Evolutionary conservation across 139 green algal genomes (phyloP), one percentile per base, ranked within the genome.

Genomic region (Tetraselmis striata): DNA sequence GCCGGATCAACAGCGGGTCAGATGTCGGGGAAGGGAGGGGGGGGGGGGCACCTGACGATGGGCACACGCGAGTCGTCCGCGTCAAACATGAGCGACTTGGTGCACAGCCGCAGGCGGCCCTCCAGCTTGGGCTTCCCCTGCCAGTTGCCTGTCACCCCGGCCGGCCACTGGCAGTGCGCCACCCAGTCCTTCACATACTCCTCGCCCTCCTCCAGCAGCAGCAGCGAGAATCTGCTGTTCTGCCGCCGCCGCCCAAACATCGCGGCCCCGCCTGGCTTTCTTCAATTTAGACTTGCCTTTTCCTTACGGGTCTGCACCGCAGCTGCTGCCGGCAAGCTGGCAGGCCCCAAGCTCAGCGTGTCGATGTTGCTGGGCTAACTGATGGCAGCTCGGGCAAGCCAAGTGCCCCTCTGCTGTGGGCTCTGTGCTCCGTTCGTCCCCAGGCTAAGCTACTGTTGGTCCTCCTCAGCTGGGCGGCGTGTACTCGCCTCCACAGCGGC

Each of bases 151-250:
- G 59, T 28, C 29, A 94, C 86, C 0, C 22, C 59, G 1, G 77
- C 75, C 22, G 92, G 92, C 90, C 89, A 94, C 28, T 28, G 58
- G 45, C 83, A 89, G 23, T n/a, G 27, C 0, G 81, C 92, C 25
- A 91, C 88, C 87, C 87, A 96, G 83, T 97, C 92, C 27, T 82
- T 76, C 27, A 95, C 85, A 83, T 95, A 96, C 32, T 91, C 81
- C 77, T 96, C 93, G 1, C 91, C 90, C 79, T 98, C 95, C 59
- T 98, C 93, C 25, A 97, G 86, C 59, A 98, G 92, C 81, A 98
- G 88, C 76, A 97, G 87, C 23, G 84, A 91, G 86, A 98, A 98
- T 28, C 94, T 88, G 32, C 86, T 88, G 23, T 83, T 59, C 26
- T 75, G 78, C 74, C 67, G 82, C 26, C 79, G 75, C 28, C 67